phyloP scores from a whole-genome alignment of 176 grass and related monocot species.

The Dactylis glomerata region DNA sequence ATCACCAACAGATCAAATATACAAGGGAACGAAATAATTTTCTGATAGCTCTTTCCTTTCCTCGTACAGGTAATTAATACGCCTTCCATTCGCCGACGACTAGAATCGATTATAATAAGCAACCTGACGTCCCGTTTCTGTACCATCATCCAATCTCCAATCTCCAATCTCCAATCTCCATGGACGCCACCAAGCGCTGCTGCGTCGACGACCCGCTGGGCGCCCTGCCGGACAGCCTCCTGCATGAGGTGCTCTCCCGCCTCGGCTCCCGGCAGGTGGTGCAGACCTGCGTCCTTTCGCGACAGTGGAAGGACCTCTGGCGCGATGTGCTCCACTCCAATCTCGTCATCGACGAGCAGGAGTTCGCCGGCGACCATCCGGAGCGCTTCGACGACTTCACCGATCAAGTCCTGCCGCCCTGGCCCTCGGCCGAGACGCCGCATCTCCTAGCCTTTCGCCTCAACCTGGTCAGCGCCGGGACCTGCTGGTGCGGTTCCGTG shows the following conservation, averaged over 20 bases:
- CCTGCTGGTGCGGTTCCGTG: background rate
- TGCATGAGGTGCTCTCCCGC: background rate
- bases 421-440: too few relatives aligned
- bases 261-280: background rate
- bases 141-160: too few relatives aligned
- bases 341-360: background rate
- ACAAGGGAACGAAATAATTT: too few relatives aligned
- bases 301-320: background rate
- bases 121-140: too few relatives aligned
- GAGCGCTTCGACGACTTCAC: background rate
- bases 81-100: too few relatives aligned
- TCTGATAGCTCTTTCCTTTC: too few relatives aligned
- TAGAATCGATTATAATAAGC: too few relatives aligned
- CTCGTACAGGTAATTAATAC: too few relatives aligned
- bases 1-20: too few relatives aligned
- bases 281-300: background rate
- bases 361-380: background rate
- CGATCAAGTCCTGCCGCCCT: background rate
- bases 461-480: background rate
- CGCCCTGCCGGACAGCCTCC: background rate
- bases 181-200: background rate
- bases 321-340: background rate
- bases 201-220: background rate
- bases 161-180: too few relatives aligned
- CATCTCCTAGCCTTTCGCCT: background rate